phyloP scores from a whole-genome alignment of 2,329 filamentous ascomycete genomes.

The Xylaria sp. region DNA sequence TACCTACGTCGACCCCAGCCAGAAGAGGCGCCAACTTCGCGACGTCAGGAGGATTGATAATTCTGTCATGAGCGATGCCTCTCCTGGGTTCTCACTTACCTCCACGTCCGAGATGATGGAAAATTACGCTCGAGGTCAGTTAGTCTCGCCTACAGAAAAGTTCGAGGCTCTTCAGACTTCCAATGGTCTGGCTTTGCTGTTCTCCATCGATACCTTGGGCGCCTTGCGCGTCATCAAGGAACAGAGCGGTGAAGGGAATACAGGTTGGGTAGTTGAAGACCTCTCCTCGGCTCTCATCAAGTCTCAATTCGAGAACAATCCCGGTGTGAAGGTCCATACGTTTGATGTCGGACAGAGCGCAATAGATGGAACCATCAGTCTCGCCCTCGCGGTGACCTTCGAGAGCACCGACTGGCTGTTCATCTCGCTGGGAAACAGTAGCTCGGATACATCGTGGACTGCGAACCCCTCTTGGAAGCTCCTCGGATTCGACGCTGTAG shows the following conservation, averaged over 20 bases:
- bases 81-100: slow-evolving; percentile 1
- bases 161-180: slow-evolving; percentile 6
- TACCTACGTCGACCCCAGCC: neutral
- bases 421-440: slow-evolving; percentile 1
- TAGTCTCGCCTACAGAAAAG: neutral
- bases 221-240: slow-evolving; percentile 2
- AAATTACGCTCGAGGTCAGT: slow-evolving; percentile 4
- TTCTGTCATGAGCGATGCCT: neutral
- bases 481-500: slow-evolving; percentile 2
- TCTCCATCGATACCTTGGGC: slow-evolving; percentile 2
- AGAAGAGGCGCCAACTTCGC: neutral
- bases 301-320: neutral
- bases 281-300: slow-evolving; percentile 1
- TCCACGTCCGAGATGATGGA: slow-evolving; percentile 6
- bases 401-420: neutral
- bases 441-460: slow-evolving; percentile 1
- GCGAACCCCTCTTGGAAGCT: neutral
- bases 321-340: neutral
- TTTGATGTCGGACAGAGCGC: slow-evolving; percentile 2
- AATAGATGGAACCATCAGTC: slow-evolving; percentile 4
- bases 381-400: neutral
- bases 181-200: slow-evolving; percentile 3
- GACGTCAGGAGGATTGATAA: neutral
- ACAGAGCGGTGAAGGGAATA: neutral
- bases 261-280: neutral